phyloP scores from a whole-genome alignment of 306 rosid species.

The Crotalaria pallida region DNA sequence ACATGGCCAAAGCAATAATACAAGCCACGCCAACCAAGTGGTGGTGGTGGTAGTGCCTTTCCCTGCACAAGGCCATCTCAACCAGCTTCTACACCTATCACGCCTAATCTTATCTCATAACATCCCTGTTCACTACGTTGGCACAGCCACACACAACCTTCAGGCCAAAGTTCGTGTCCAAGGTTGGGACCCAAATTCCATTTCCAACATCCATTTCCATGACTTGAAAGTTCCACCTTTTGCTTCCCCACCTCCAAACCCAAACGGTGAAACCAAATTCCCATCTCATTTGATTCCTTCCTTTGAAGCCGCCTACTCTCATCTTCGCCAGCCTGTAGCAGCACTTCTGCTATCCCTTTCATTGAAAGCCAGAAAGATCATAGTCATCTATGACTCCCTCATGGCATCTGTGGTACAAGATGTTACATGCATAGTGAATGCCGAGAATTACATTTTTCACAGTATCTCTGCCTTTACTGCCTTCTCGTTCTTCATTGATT shows the following conservation, averaged over 20 bases:
- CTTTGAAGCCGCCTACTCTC: conserved; percentile 24
- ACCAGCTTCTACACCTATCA: conserved; percentile 58
- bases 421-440: conserved; percentile 16
- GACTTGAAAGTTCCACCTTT: conserved; percentile 30
- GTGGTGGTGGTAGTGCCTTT: conserved; percentile 39
- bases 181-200: conserved; percentile 32
- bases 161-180: conserved; percentile 40
- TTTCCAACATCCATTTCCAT: conserved; percentile 31
- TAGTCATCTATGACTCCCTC: conserved; percentile 41
- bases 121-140: conserved; percentile 38
- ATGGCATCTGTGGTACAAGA: conserved; percentile 35
- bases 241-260: conserved; percentile 36
- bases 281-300: conserved; percentile 50
- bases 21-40: not conserved
- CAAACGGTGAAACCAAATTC: conserved; percentile 25
- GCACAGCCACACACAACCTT: conserved; percentile 40
- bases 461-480: conserved; percentile 34
- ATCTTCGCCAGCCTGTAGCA: conserved; percentile 30
- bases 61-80: conserved; percentile 54
- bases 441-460: conserved; percentile 34
- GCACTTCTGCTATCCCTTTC: conserved; percentile 27
- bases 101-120: conserved; percentile 30
- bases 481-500: conserved; percentile 5
- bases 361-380: conserved; percentile 10
- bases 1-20: not conserved